Conservation (phyloP, 164 flowering plant genomes). For the Vitis amurensis region DNA sequence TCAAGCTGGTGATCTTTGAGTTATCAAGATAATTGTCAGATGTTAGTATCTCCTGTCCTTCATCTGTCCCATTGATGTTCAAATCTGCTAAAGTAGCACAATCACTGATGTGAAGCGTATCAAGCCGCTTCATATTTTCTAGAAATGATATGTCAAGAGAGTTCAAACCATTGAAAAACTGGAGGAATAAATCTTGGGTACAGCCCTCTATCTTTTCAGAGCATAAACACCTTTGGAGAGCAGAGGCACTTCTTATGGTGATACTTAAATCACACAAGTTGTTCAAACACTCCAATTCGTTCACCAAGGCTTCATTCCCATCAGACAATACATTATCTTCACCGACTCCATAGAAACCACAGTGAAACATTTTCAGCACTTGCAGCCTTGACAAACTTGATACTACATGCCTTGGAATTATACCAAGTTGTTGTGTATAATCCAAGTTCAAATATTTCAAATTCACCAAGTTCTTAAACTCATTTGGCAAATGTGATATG, state of each 20-base stretch:
- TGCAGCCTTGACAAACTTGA: neutral
- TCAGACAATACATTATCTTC: neutral
- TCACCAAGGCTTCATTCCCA: neutral
- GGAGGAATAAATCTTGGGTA: neutral
- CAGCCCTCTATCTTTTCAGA: neutral
- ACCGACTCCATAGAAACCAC: neutral
- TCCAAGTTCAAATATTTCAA: neutral
- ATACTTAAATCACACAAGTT: neutral
- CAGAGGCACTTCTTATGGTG: neutral
- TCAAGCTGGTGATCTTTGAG: neutral
- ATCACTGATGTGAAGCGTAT: neutral
- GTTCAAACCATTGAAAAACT: neutral
- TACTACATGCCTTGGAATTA: neutral
- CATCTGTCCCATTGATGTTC: neutral
- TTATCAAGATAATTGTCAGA: no score
- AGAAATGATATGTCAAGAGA: neutral
- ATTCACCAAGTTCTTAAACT: neutral
- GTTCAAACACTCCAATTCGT: neutral
- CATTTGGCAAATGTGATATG: neutral
- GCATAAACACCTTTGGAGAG: neutral
- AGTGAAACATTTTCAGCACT: conserved; percentile 1
- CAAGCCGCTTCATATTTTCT: neutral
- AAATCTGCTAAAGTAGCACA: neutral
- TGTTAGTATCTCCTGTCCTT: no score
- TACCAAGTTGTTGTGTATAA: neutral